These are phyloP conservation scores for Alnus rubra DNA, from an alignment of 306 rosid genomes.

Conservation along the genomic window DNA sequence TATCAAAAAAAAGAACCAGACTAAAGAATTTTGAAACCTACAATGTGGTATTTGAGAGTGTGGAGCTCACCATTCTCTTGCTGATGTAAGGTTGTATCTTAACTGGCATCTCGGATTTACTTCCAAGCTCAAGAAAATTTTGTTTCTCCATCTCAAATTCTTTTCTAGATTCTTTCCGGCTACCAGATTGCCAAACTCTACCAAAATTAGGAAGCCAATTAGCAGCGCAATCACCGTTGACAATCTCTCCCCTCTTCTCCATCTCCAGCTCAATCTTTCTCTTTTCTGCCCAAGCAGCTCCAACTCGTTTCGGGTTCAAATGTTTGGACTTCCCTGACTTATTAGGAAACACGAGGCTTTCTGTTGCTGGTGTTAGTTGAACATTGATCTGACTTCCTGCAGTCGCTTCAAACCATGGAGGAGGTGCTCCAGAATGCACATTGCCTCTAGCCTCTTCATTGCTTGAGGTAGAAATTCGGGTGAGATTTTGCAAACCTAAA, in stretches of 20 bases:
- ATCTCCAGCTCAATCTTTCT: conserved; percentile 83
- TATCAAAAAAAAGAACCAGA: background rate
- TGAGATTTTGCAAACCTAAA: conserved; percentile 59
- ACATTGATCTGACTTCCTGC: conserved; percentile 48
- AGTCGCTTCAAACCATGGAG: conserved; percentile 76
- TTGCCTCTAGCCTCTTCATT: conserved; percentile 50
- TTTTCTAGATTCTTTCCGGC: conserved; percentile 81
- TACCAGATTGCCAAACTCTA: conserved; percentile 98
- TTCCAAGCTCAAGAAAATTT: conserved; percentile 49
- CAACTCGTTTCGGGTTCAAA: conserved; percentile 79
- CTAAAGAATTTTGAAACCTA: background rate
- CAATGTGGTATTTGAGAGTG: background rate
- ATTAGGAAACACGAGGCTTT: conserved; percentile 34
- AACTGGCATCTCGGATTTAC: conserved; percentile 49
- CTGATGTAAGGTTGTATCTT: conserved; percentile 80
- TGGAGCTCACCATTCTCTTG: conserved; percentile 80
- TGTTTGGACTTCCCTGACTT: conserved; percentile 60
- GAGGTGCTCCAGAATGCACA: conserved; percentile 74
- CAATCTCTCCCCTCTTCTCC: conserved; percentile 87
- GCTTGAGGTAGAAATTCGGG: conserved; percentile 38
- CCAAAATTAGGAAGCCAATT: conserved; percentile 98
- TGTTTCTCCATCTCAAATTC: conserved; percentile 81
- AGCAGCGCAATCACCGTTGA: conserved; percentile 50
- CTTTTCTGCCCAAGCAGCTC: conserved; percentile 98
- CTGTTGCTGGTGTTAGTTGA: conserved; percentile 33